Conservation (phyloP, 441 rosid species). For the Euphorbia neoarborescens region DNA sequence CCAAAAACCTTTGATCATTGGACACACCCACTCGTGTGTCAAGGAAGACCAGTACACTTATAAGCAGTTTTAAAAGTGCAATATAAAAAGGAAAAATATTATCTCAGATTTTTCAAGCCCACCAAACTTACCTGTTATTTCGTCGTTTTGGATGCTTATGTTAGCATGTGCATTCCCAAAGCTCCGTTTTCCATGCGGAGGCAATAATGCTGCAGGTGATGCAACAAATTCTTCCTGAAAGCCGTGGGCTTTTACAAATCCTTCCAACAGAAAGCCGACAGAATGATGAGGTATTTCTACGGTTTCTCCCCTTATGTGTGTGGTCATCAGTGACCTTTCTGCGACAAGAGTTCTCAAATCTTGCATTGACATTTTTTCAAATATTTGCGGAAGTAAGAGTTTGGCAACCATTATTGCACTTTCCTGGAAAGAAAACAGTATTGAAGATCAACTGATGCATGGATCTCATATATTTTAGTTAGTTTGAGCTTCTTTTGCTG, state of each 20-base stretch:
- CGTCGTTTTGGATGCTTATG: constrained; percentile 26
- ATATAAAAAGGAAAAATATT: neutral
- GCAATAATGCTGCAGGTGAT: constrained; percentile 58
- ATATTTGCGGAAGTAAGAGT: constrained; percentile 73
- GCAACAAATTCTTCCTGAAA: constrained; percentile 49
- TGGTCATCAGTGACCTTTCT: constrained; percentile 51
- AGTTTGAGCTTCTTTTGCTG: constrained; percentile 6
- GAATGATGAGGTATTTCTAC: constrained; percentile 50
- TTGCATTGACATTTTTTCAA: constrained; percentile 69
- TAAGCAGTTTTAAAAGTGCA: neutral
- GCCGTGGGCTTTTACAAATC: constrained; percentile 51
- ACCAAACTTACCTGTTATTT: constrained; percentile 41
- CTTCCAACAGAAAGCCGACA: constrained; percentile 72
- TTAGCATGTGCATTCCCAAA: constrained; percentile 30
- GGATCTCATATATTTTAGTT: neutral
- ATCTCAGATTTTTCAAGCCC: neutral
- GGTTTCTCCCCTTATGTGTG: constrained; percentile 57
- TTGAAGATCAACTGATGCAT: neutral
- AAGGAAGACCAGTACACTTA: neutral
- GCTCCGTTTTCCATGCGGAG: constrained; percentile 37
- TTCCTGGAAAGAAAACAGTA: constrained; percentile 41
- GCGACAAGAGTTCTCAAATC: constrained; percentile 68
- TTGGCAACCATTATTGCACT: constrained; percentile 67
- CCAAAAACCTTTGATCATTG: neutral
- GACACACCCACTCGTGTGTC: neutral